Evolutionary conservation across 2,329 filamentous ascomycete species (phyloP).

Genomic region (Xylaria arbuscula): DNA sequence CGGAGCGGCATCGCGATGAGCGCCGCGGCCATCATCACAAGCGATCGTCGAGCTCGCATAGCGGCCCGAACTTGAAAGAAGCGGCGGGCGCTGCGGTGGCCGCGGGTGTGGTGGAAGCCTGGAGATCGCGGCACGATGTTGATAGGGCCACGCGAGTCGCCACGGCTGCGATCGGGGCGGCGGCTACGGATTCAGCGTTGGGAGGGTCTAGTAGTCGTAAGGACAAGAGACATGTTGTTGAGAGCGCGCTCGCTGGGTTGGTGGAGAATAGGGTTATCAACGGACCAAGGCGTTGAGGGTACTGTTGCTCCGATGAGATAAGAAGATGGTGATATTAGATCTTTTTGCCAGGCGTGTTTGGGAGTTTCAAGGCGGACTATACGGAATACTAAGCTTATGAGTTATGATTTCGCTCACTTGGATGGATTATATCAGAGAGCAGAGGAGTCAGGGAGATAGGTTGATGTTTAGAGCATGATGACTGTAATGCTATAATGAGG

Average conservation of each 20-base stretch:
- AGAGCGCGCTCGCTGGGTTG: conserved; percentile 45
- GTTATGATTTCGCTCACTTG: background rate
- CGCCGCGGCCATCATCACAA: conserved; percentile 19
- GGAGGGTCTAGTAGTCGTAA: conserved; percentile 26
- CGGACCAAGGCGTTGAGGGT: conserved; percentile 31
- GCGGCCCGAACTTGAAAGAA: conserved; percentile 38
- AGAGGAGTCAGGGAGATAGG: background rate
- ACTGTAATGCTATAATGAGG: too few species aligned
- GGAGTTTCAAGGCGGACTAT: background rate
- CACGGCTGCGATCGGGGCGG: conserved; percentile 46
- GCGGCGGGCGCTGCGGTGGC: conserved; percentile 43
- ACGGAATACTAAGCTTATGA: background rate
- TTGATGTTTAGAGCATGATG: too few species aligned
- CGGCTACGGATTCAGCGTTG: conserved; percentile 43
- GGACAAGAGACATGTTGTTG: conserved; percentile 40
- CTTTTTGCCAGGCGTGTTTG: background rate
- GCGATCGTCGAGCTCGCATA: conserved; percentile 10
- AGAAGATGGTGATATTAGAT: background rate
- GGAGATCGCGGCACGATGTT: conserved; percentile 39
- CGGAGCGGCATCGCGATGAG: conserved; percentile 19
- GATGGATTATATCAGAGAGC: background rate
- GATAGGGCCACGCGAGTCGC: conserved; percentile 41
- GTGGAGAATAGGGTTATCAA: conserved; percentile 45
- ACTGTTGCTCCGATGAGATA: background rate
- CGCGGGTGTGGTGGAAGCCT: conserved; percentile 44